Evolutionary conservation across 2,329 filamentous ascomycete genomes (phyloP).

Genomic region (Thelonectria olida): DNA sequence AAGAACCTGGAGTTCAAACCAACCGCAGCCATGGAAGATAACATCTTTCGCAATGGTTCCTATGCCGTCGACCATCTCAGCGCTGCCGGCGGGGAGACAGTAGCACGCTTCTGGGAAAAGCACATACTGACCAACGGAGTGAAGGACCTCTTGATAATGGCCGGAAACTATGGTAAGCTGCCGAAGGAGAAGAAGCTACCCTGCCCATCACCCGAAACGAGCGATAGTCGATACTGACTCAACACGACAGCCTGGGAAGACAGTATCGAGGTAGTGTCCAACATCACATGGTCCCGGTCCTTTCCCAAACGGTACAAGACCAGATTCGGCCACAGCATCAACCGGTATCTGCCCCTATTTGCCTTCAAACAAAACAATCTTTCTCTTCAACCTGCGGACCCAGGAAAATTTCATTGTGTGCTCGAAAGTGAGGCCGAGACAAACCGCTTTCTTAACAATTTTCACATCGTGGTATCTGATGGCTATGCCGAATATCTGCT

Average conservation of each 20-base stretch:
- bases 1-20: slow-evolving; percentile 15
- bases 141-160: background rate
- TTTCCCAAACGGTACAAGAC: background rate
- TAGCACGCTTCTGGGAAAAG: slow-evolving; percentile 5
- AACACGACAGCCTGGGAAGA: slow-evolving; percentile 10
- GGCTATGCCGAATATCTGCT: slow-evolving; percentile 14
- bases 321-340: background rate
- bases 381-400: background rate
- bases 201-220: no score
- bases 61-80: slow-evolving; percentile 10
- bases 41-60: slow-evolving; percentile 13
- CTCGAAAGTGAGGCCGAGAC: background rate
- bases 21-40: background rate
- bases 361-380: slow-evolving; percentile 2
- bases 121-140: slow-evolving; percentile 1
- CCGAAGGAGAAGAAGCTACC: no score
- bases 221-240: no score
- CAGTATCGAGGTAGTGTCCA: slow-evolving; percentile 4
- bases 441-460: slow-evolving; percentile 3
- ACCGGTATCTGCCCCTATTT: background rate
- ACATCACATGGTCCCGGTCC: slow-evolving; percentile 1
- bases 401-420: background rate
- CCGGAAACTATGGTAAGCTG: slow-evolving; percentile 17
- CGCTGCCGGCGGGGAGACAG: background rate
- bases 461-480: background rate